Conservation (phyloP, 352 stramenopile species). For the Ophiocytium majus region DNA sequence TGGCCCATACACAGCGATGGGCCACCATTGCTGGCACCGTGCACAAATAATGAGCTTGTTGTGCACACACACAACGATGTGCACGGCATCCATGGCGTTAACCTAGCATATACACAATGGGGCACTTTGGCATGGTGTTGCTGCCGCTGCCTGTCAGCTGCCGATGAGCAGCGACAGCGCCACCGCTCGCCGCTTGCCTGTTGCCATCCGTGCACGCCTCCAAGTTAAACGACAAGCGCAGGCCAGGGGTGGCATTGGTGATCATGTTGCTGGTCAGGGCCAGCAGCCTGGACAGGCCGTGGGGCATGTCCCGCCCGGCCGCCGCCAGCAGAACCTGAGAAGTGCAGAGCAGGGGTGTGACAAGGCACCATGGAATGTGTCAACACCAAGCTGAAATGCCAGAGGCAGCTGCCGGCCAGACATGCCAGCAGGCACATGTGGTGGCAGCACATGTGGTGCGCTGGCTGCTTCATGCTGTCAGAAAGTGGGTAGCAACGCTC, state of each 20-base stretch:
- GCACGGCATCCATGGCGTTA: background rate
- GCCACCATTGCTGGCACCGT: background rate
- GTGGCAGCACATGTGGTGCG: too few species aligned
- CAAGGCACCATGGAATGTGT: too few species aligned
- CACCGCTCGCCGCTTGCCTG: background rate
- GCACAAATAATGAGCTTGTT: constrained; percentile 4
- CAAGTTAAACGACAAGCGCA: background rate
- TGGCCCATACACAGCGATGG: background rate
- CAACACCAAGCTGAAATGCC: too few species aligned
- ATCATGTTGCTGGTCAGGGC: background rate
- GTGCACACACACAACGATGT: background rate
- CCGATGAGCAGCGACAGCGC: too few species aligned
- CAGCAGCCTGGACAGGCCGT: background rate
- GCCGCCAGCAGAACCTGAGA: constrained; percentile 5
- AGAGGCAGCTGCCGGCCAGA: too few species aligned
- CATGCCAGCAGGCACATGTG: too few species aligned
- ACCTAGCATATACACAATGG: too few species aligned
- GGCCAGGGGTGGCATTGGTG: background rate
- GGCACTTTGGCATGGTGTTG: too few species aligned
- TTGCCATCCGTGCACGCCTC: background rate
- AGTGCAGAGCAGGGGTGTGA: background rate
- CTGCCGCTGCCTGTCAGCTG: too few species aligned
- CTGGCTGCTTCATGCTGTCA: too few species aligned
- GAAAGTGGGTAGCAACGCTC: too few species aligned
- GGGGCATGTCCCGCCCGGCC: background rate